Percentiles rank a stretch among this genome's conserved stretches.
Evolutionary conservation across 176 grass and related monocot species (phyloP).

Genomic region (Avena atlantica): DNA sequence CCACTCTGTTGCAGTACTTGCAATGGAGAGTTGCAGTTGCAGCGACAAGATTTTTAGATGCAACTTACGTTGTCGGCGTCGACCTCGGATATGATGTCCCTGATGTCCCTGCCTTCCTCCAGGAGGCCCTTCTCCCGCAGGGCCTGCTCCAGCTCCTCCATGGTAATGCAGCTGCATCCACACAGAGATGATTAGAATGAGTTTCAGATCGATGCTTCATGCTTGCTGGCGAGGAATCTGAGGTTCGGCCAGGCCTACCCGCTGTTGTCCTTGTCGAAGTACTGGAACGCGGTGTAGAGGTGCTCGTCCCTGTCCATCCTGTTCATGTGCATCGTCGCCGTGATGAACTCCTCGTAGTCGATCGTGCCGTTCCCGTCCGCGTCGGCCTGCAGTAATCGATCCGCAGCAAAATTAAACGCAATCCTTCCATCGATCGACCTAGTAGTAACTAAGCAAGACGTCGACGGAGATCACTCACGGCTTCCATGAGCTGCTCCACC

Average conservation of each 20-base stretch:
- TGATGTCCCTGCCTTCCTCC: slow-evolving; percentile 83
- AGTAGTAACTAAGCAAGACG: not conserved
- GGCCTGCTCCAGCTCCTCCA: slow-evolving; percentile 89
- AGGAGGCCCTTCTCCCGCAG: slow-evolving; percentile 78
- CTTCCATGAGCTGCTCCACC: slow-evolving; percentile 84
- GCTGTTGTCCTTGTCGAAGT: slow-evolving; percentile 90
- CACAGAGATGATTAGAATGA: slow-evolving; percentile 2
- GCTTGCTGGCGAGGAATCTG: not conserved
- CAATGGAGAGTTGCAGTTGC: not conserved
- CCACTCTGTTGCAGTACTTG: not conserved
- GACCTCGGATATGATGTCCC: slow-evolving; percentile 79
- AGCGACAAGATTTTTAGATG: not conserved
- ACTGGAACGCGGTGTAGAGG: slow-evolving; percentile 85
- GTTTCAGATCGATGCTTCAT: not conserved
- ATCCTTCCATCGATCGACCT: not conserved
- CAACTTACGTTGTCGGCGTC: slow-evolving; percentile 82
- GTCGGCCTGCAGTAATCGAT: slow-evolving; percentile 64
- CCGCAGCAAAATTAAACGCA: not conserved
- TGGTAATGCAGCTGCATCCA: slow-evolving; percentile 64
- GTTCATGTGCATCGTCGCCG: slow-evolving; percentile 93
- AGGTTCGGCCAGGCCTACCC: slow-evolving; percentile 43
- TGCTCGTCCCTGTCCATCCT: slow-evolving; percentile 86
- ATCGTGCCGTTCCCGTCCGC: slow-evolving; percentile 83
- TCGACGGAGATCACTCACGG: slow-evolving; percentile 46
- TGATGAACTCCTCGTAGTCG: slow-evolving; percentile 92